Percentiles rank a stretch among this genome's conserved stretches.
Conservation (phyloP, 1,284 basidiomycete species). For the Erythrobasidium hasegawianum region DNA sequence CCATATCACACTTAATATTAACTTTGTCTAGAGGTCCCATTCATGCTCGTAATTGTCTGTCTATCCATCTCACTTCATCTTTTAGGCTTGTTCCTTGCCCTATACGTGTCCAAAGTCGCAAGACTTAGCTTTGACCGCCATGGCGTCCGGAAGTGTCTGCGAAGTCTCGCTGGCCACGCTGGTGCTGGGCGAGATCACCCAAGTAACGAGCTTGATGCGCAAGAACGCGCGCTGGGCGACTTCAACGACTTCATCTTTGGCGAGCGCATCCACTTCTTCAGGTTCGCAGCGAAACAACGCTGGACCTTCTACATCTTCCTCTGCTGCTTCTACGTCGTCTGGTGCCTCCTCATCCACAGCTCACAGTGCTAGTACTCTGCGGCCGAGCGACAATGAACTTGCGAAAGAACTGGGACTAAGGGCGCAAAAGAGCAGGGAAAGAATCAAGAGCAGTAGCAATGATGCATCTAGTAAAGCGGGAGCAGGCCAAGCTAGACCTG, state of each 20-base stretch:
- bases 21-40: not conserved
- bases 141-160: slow-evolving; percentile 2
- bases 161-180: slow-evolving; percentile 65
- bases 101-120: too few species aligned
- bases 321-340: not conserved
- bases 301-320: slow-evolving; percentile 56
- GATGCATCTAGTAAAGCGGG: slow-evolving; percentile 52
- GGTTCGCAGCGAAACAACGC: slow-evolving; percentile 53
- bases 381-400: slow-evolving; percentile 2
- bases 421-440: slow-evolving; percentile 49
- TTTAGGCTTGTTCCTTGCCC: too few species aligned
- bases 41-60: not conserved
- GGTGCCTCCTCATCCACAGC: not conserved
- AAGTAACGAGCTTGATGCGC: slow-evolving; percentile 93
- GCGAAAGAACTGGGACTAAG: slow-evolving; percentile 70
- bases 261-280: not conserved
- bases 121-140: not conserved
- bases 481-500: slow-evolving; percentile 21
- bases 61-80: too few species aligned
- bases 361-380: not conserved
- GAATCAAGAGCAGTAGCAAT: slow-evolving; percentile 48
- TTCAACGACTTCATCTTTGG: slow-evolving; percentile 56
- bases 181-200: slow-evolving; percentile 78
- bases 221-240: slow-evolving; percentile 92
- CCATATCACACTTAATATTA: not conserved